Conservation (phyloP, 139 green algal genomes). For the Ettlia oleoabundans region DNA sequence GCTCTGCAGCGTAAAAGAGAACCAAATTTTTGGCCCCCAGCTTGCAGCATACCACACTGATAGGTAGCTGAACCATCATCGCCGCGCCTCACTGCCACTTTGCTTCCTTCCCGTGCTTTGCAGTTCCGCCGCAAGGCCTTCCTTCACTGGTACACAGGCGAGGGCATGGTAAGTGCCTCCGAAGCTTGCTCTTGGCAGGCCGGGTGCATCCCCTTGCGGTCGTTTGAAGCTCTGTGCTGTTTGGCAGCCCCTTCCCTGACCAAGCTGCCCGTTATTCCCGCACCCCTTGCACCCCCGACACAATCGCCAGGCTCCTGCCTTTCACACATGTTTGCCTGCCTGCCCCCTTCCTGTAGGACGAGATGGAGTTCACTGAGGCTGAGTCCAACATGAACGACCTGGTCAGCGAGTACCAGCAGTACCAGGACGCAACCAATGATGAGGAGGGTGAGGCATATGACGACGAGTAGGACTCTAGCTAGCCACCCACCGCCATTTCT, state of each 20-base stretch:
- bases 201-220: no score
- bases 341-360: slow-evolving; percentile 76
- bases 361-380: slow-evolving; percentile 99
- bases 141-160: slow-evolving; percentile 99
- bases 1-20: no score
- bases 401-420: slow-evolving; percentile 99
- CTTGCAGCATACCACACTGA: no score
- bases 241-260: no score
- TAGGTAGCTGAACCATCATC: no score
- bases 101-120: not conserved
- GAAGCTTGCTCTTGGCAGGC: no score
- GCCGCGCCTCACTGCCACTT: not conserved
- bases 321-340: not conserved
- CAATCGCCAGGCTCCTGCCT: not conserved
- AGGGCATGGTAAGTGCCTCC: no score
- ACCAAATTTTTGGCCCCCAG: no score
- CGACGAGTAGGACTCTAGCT: not conserved
- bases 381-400: slow-evolving; percentile 99
- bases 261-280: no score
- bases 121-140: slow-evolving; percentile 98
- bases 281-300: no score
- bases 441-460: slow-evolving; percentile 57
- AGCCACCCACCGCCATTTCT: no score
- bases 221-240: no score
- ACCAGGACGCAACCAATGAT: slow-evolving; percentile 96